Evolutionary conservation across 805 yeast genomes (phyloP).

Genomic region (Candida krabiensis): DNA sequence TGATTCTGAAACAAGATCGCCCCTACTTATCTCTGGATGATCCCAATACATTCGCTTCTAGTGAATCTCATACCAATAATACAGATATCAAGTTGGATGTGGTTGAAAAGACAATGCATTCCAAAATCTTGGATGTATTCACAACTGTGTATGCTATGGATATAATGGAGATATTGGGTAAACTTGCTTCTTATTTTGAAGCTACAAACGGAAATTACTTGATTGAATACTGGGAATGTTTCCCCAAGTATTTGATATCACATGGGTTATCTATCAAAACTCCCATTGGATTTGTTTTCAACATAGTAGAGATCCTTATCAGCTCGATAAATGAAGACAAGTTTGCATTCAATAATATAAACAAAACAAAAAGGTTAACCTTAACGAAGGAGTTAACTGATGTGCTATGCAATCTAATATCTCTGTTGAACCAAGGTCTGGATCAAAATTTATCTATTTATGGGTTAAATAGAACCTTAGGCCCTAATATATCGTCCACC

Average conservation of each 20-base stretch:
- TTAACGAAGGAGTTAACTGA: slow-evolving; percentile 20
- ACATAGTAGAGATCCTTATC: slow-evolving; percentile 52
- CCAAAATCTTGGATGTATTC: slow-evolving; percentile 49
- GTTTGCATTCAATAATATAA: slow-evolving; percentile 30
- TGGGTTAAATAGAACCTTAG: slow-evolving; percentile 55
- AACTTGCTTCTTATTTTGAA: slow-evolving; percentile 23
- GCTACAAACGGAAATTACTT: slow-evolving; percentile 25
- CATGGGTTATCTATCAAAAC: slow-evolving; percentile 50
- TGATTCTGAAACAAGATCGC: slow-evolving; percentile 30
- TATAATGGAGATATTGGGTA: slow-evolving; percentile 48
- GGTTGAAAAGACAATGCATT: slow-evolving; percentile 40
- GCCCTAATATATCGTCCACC: slow-evolving; percentile 46
- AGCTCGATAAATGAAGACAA: slow-evolving; percentile 37
- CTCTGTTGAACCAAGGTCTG: slow-evolving; percentile 38
- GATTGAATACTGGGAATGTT: slow-evolving; percentile 35
- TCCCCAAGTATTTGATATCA: slow-evolving; percentile 36
- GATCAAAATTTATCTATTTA: slow-evolving; percentile 45
- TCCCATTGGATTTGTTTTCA: slow-evolving; percentile 51
- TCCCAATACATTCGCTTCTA: slow-evolving; percentile 9
- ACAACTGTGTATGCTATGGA: slow-evolving; percentile 54
- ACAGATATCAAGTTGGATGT: slow-evolving; percentile 21
- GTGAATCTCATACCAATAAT: slow-evolving; percentile 14
- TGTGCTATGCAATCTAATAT: slow-evolving; percentile 22
- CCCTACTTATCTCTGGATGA: slow-evolving; percentile 22
- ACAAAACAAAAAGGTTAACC: slow-evolving; percentile 10